A percentile compares a stretch with the other conserved stretches of the same genome.
Conservation (phyloP, 2,329 filamentous ascomycete genomes). For the Stylonectria norvegica region DNA sequence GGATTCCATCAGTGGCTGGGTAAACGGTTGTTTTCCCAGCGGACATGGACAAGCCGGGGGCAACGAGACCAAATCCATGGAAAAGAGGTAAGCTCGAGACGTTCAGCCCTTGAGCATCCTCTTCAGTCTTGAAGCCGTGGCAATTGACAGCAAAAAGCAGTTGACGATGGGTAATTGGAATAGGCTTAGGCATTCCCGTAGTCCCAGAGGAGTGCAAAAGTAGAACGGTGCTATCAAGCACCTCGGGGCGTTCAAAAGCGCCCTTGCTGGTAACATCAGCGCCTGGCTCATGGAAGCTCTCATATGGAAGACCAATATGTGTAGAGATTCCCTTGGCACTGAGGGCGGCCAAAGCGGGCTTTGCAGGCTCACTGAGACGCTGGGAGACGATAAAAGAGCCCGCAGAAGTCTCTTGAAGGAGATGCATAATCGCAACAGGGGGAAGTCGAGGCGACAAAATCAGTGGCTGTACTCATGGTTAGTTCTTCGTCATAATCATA, state of each 20-base stretch:
- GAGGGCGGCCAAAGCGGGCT: slow-evolving; percentile 11
- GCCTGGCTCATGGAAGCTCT: slow-evolving; percentile 9
- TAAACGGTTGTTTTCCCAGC: slow-evolving; percentile 30
- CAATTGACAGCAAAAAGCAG: slow-evolving; percentile 28
- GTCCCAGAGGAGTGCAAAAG: slow-evolving; percentile 35
- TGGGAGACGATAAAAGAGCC: slow-evolving; percentile 18
- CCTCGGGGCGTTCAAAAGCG: slow-evolving; percentile 13
- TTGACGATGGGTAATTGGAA: slow-evolving; percentile 29
- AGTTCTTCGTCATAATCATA: not conserved
- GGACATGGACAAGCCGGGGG: slow-evolving; percentile 29
- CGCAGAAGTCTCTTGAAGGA: slow-evolving; percentile 12
- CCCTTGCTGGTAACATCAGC: slow-evolving; percentile 9
- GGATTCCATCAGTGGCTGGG: slow-evolving; percentile 25
- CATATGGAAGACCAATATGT: slow-evolving; percentile 9
- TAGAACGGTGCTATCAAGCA: slow-evolving; percentile 22
- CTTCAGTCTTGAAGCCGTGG: slow-evolving; percentile 22
- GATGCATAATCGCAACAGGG: slow-evolving; percentile 15
- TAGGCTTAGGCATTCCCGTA: slow-evolving; percentile 36
- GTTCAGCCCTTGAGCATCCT: slow-evolving; percentile 22
- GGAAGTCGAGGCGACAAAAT: slow-evolving; percentile 18
- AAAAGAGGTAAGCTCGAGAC: slow-evolving; percentile 34
- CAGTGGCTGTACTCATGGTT: slow-evolving; percentile 9
- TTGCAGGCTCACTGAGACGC: slow-evolving; percentile 13
- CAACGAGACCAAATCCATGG: slow-evolving; percentile 33
- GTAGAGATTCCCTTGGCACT: slow-evolving; percentile 15